Percentiles rank a stretch among this genome's conserved stretches.
Evolutionary conservation across 495 filamentous ascomycete genomes (phyloP).

Genomic region (Hyphodiscus hymeniophilus): DNA sequence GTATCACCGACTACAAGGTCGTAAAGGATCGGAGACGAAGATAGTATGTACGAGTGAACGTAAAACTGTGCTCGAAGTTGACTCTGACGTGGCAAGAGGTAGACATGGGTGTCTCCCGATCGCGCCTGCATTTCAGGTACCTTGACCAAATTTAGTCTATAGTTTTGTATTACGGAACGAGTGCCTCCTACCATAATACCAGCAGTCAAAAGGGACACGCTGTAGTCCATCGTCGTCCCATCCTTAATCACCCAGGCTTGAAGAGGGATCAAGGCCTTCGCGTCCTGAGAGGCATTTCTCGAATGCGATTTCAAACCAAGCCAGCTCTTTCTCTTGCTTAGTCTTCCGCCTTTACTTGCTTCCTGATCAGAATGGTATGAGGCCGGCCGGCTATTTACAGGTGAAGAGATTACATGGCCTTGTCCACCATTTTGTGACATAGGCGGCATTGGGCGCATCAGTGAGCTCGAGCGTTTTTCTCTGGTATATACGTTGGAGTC

Average conservation of each 20-base stretch:
- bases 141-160: constrained; percentile 30
- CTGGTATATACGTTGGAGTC: not conserved
- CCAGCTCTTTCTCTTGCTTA: constrained; percentile 44
- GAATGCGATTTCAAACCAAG: constrained; percentile 33
- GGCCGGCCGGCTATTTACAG: constrained; percentile 1
- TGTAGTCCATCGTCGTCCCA: constrained; percentile 53
- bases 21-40: constrained; percentile 60
- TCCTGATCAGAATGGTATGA: constrained; percentile 18
- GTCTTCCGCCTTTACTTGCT: constrained; percentile 1
- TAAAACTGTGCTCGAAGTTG: constrained; percentile 69
- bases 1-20: constrained; percentile 59
- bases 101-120: constrained; percentile 71
- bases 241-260: constrained; percentile 57
- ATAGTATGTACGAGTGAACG: constrained; percentile 61
- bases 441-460: constrained; percentile 2
- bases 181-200: constrained; percentile 47
- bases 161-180: constrained; percentile 3
- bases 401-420: constrained; percentile 4
- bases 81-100: constrained; percentile 62
- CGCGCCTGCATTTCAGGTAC: constrained; percentile 88
- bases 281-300: constrained; percentile 19
- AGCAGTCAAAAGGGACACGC: constrained; percentile 43
- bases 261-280: constrained; percentile 1
- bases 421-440: not conserved
- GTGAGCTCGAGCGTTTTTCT: not conserved